Base-by-base conservation (phyloP, 495 filamentous ascomycete genomes). In the Xylaria venustula region DNA sequence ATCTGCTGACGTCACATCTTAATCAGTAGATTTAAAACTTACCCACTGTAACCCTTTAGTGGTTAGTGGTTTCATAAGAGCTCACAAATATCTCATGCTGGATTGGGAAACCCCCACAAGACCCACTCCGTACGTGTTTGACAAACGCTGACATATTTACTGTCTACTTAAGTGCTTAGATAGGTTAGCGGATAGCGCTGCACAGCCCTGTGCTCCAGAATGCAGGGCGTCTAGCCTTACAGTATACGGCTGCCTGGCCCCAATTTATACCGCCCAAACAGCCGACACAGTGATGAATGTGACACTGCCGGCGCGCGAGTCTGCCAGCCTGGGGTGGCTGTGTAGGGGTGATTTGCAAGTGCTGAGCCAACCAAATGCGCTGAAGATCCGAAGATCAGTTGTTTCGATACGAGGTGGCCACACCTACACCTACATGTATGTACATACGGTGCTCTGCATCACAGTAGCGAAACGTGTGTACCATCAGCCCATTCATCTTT, bases 391-490 rank as follows among this genome's bases (percentile, higher is more conserved):
- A 37, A 36, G 54, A 40, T 48, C 32, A 40, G 36, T 28, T 11
- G 20, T 17, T 26, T 34, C 44, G 7, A 59, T 59, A 59, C 56
- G 56, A 59, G 56, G 46, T 50, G 45, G 55, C 55, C 19, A 58
- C 34, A 34, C n/a, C n/a, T n/a, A n/a, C n/a, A n/a, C n/a, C n/a
- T n/a, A n/a, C n/a, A n/a, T n/a, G n/a, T n/a, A n/a, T n/a, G n/a
- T n/a, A n/a, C n/a, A n/a, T n/a, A n/a, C n/a, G n/a, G n/a, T n/a
- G n/a, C n/a, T n/a, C n/a, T n/a, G n/a, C n/a, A n/a, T n/a, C n/a
- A 17, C 0, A 57, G 15, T n/a, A 40, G 11, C 11, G 30, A 40
- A 40, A 15, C 14, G 37, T 40, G 37, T 15, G 30, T 12, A 34
- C 30, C 30, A 5, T 34, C 30, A 34, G 11, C 30, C 11, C 11